Evolutionary conservation across 148 eudicot genomes (phyloP).

Genomic region (Salicornia ramosissima): DNA sequence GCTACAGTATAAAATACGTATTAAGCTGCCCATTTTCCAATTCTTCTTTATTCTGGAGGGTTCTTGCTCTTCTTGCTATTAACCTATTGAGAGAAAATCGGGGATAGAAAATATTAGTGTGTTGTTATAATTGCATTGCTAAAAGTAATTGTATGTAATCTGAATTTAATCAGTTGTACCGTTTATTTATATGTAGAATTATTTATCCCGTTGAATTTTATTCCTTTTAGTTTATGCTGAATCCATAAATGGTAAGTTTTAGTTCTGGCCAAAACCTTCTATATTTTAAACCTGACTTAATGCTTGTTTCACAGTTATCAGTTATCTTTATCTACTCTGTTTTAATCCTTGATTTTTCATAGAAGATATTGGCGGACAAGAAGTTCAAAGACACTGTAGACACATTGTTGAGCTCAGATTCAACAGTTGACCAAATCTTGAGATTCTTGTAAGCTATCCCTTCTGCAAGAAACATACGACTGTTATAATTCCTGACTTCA

Average conservation of each 20-base stretch:
- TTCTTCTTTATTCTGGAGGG: too few species aligned
- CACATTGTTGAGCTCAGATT: slow-evolving; percentile 52
- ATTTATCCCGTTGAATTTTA: background rate
- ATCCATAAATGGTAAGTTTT: background rate
- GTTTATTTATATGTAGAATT: too few species aligned
- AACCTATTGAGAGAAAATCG: too few species aligned
- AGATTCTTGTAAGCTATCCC: slow-evolving; percentile 70
- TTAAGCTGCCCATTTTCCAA: too few species aligned
- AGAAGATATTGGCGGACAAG: slow-evolving; percentile 60
- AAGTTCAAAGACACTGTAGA: slow-evolving; percentile 53
- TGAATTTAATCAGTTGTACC: too few species aligned
- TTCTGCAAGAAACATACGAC: background rate
- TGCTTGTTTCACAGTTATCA: background rate
- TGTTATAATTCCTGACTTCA: background rate
- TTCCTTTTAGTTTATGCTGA: background rate
- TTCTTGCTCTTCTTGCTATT: too few species aligned
- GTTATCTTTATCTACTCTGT: background rate
- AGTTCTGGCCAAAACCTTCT: background rate
- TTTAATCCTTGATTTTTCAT: slow-evolving; percentile 47
- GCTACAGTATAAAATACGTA: too few species aligned
- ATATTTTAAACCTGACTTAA: background rate
- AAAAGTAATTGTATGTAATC: too few species aligned
- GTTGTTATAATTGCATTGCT: too few species aligned
- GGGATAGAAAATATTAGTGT: too few species aligned
- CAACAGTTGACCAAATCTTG: slow-evolving; percentile 61